A percentile compares a stretch with the other conserved stretches of the same genome.
These are phyloP conservation scores for Elongisporangium anandrum DNA, from an alignment of 352 stramenopile genomes.

Conservation along the genomic window DNA sequence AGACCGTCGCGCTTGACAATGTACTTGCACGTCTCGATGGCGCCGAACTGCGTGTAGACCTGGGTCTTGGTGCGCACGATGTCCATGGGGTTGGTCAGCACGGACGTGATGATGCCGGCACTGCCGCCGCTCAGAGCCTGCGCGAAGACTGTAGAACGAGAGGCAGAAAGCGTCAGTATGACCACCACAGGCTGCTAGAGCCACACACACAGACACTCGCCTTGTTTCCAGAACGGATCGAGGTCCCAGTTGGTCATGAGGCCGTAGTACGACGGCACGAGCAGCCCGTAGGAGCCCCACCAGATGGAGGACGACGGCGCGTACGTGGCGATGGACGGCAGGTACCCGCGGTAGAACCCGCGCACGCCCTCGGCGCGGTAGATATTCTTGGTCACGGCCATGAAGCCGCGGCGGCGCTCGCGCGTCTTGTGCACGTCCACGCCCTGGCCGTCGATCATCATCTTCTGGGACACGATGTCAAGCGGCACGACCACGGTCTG, in stretches of 20 bases:
- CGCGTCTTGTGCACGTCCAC: conserved; percentile 51
- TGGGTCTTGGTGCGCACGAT: conserved; percentile 84
- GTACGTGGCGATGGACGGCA: conserved; percentile 83
- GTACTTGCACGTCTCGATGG: conserved; percentile 81
- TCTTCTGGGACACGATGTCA: conserved; percentile 86
- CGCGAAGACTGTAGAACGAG: conserved; percentile 44
- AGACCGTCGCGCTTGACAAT: conserved; percentile 71
- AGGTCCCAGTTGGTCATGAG: conserved; percentile 46
- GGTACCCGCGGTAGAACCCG: conserved; percentile 82
- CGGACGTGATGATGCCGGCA: conserved; percentile 71
- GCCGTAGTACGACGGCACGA: conserved; percentile 72
- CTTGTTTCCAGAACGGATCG: conserved; percentile 83
- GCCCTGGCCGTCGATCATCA: conserved; percentile 86
- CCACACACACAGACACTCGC: conserved; percentile 12
- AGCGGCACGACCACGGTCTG: conserved; percentile 85
- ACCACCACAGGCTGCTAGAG: background rate
- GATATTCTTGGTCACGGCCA: conserved; percentile 57
- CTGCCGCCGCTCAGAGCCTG: conserved; percentile 74
- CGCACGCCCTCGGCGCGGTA: conserved; percentile 61
- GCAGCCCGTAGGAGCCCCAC: conserved; percentile 84
- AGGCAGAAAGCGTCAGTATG: background rate
- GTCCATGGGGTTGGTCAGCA: conserved; percentile 87
- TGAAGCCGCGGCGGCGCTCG: conserved; percentile 50
- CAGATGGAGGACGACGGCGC: conserved; percentile 82
- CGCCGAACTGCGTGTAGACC: conserved; percentile 81